phyloP scores from a whole-genome alignment of 1,284 basidiomycete species.

The Pseudomicrostroma phylloplanum region DNA sequence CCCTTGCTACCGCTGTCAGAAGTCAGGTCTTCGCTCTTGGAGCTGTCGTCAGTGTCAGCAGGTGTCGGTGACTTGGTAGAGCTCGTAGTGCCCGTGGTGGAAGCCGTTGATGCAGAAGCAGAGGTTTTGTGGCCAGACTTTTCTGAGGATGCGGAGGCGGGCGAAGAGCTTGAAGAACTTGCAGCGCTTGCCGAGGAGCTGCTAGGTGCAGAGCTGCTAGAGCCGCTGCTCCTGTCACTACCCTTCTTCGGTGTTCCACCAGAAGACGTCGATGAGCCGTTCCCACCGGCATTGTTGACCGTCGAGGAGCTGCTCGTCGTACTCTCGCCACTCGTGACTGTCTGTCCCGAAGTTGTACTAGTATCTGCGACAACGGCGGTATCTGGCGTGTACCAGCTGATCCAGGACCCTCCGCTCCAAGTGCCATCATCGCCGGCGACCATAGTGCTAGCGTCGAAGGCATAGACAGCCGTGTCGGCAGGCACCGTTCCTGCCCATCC shows the following conservation, averaged over 20 bases:
- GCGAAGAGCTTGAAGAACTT: background rate
- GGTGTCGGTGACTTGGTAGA: background rate
- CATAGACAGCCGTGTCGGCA: slow-evolving; percentile 23
- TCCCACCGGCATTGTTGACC: slow-evolving; percentile 2
- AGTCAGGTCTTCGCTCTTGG: background rate
- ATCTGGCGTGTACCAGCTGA: slow-evolving; percentile 32
- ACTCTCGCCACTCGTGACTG: background rate
- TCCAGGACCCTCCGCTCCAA: slow-evolving; percentile 34
- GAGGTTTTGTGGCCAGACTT: background rate
- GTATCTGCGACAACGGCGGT: slow-evolving; percentile 17
- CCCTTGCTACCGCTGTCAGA: slow-evolving; percentile 4
- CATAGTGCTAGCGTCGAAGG: slow-evolving; percentile 25
- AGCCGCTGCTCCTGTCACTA: slow-evolving; percentile 6
- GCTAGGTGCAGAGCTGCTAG: background rate
- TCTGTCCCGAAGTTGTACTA: background rate
- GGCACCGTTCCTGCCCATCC: slow-evolving; percentile 35
- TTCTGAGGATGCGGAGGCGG: background rate
- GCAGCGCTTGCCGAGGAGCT: background rate
- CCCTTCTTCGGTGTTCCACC: slow-evolving; percentile 4
- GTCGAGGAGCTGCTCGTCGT: slow-evolving; percentile 1
- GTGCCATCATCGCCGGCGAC: slow-evolving; percentile 16
- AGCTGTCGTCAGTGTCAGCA: background rate
- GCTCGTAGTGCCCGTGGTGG: background rate
- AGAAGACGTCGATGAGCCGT: background rate
- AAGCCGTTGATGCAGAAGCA: background rate